Percentiles rank a stretch among this genome's conserved stretches.
phyloP scores from a whole-genome alignment of 768 basidiomycete genomes.

The Phaeotremella fagi region DNA sequence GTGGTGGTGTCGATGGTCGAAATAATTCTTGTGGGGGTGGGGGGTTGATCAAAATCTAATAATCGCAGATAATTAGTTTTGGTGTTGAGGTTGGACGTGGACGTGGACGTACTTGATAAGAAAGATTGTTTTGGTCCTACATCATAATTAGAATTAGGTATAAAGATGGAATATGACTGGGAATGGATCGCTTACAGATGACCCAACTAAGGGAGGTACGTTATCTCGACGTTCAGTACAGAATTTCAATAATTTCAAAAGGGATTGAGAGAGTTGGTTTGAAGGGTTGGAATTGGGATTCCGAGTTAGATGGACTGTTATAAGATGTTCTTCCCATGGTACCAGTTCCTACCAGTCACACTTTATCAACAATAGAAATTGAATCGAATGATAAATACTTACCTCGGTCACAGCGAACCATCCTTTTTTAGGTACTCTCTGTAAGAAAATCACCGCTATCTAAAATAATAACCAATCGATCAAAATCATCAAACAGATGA shows the following conservation, averaged over 20 bases:
- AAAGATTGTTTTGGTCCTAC: constrained; percentile 19
- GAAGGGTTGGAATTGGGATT: background rate
- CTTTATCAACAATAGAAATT: constrained; percentile 1
- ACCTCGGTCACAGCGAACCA: constrained; percentile 46
- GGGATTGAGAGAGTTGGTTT: constrained; percentile 10
- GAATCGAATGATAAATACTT: constrained; percentile 1
- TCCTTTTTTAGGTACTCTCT: constrained; percentile 34
- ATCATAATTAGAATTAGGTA: background rate
- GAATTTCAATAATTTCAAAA: constrained; percentile 29
- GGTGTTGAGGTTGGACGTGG: constrained; percentile 13
- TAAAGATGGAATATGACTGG: background rate
- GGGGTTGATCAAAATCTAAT: no score
- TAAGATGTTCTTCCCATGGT: constrained; percentile 45
- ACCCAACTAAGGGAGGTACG: constrained; percentile 24
- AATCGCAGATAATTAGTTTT: no score
- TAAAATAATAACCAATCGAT: background rate
- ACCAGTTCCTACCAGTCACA: constrained; percentile 28
- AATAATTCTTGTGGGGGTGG: no score
- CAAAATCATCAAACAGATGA: background rate
- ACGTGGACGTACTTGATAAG: constrained; percentile 27
- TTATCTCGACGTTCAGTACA: constrained; percentile 27
- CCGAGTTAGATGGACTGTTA: constrained; percentile 16
- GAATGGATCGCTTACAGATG: constrained; percentile 9
- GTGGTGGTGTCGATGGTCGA: no score
- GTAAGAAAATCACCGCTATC: constrained; percentile 39